Percentiles rank a stretch among this genome's conserved stretches.
These are phyloP conservation scores for Ogataea pini DNA, from an alignment of 805 yeast species.

Conservation along the genomic window DNA sequence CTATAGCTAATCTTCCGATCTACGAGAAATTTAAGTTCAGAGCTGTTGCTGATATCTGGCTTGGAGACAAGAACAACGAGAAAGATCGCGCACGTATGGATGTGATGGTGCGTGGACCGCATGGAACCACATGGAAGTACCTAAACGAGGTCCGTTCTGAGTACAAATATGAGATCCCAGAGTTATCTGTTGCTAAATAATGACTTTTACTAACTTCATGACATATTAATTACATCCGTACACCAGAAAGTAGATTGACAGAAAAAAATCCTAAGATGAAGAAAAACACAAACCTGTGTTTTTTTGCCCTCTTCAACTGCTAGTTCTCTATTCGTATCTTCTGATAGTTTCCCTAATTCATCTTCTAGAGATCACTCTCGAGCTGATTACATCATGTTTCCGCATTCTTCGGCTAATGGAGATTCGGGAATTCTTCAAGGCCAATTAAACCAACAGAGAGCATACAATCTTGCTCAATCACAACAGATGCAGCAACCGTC, in stretches of 20 bases:
- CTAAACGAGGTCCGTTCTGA: slow-evolving; percentile 29
- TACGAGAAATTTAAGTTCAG: slow-evolving; percentile 53
- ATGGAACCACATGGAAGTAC: slow-evolving; percentile 33
- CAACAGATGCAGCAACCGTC: slow-evolving; percentile 18
- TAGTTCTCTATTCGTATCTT: too few relatives aligned
- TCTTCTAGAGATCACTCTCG: too few relatives aligned
- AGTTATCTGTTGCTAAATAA: slow-evolving; percentile 17
- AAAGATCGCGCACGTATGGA: slow-evolving; percentile 40
- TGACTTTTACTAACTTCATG: neutral
- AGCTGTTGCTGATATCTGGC: slow-evolving; percentile 49
- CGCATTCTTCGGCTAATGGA: slow-evolving; percentile 12
- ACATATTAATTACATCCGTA: neutral
- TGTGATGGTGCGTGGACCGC: slow-evolving; percentile 39
- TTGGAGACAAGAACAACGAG: slow-evolving; percentile 35
- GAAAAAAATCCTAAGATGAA: neutral
- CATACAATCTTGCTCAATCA: slow-evolving; percentile 11
- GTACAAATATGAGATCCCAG: slow-evolving; percentile 30
- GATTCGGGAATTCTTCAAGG: slow-evolving; percentile 18
- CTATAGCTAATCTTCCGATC: slow-evolving; percentile 49
- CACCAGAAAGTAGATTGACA: slow-evolving; percentile 2
- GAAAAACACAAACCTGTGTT: neutral
- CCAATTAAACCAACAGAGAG: slow-evolving; percentile 21
- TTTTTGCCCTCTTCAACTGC: neutral
- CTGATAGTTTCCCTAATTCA: too few relatives aligned
- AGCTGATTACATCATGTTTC: slow-evolving; percentile 9